Evolutionary conservation across 768 basidiomycete species (phyloP).

Genomic region (Dentipellis sp.): DNA sequence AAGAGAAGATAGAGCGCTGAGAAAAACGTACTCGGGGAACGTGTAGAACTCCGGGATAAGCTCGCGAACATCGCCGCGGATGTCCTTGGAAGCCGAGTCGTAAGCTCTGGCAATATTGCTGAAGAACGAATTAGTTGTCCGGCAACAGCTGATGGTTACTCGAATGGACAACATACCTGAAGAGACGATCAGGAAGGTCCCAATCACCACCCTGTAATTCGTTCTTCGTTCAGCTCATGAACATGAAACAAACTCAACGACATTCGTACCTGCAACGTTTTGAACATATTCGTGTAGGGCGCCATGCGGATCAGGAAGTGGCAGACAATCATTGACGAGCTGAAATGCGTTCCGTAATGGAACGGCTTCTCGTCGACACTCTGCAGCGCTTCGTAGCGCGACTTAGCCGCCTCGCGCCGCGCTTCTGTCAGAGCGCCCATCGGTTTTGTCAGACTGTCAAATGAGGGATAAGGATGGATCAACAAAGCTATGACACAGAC

Average conservation of each 20-base stretch:
- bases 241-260: neutral
- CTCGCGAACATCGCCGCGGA: slow-evolving; percentile 88
- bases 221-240: neutral
- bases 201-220: slow-evolving; percentile 81
- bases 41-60: slow-evolving; percentile 86
- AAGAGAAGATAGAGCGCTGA: neutral
- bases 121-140: slow-evolving; percentile 5
- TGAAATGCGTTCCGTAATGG: slow-evolving; percentile 92
- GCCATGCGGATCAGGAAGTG: slow-evolving; percentile 86
- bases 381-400: slow-evolving; percentile 64
- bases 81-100: slow-evolving; percentile 75
- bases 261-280: slow-evolving; percentile 56
- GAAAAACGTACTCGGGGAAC: slow-evolving; percentile 57
- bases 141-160: neutral
- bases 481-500: neutral
- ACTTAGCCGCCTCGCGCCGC: slow-evolving; percentile 65
- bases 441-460: slow-evolving; percentile 55
- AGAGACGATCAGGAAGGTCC: slow-evolving; percentile 85
- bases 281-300: slow-evolving; percentile 93
- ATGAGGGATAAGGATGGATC: neutral
- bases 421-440: slow-evolving; percentile 84
- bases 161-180: slow-evolving; percentile 38
- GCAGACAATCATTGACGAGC: slow-evolving; percentile 95
- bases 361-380: slow-evolving; percentile 84
- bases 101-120: slow-evolving; percentile 79